Evolutionary conservation across 1,284 basidiomycete genomes (phyloP).

Genomic region (Malassezia vespertilionis): DNA sequence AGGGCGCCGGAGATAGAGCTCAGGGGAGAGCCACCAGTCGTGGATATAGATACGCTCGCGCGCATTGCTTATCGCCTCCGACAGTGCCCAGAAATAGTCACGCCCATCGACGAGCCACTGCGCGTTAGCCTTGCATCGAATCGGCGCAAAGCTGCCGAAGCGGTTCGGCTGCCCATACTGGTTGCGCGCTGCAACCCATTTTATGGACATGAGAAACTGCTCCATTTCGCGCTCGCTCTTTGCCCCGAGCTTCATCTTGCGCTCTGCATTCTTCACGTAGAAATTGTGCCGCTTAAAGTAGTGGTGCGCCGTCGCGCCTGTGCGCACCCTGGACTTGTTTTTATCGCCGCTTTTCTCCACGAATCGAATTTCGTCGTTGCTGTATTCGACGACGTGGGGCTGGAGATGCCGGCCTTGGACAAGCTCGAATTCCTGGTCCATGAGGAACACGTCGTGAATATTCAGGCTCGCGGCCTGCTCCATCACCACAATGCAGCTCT

Average conservation of each 20-base stretch:
- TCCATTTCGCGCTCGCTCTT: conserved; percentile 90
- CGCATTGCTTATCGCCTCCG: conserved; percentile 78
- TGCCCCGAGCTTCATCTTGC: conserved; percentile 74
- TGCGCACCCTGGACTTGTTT: background rate
- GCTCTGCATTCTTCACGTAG: conserved; percentile 82
- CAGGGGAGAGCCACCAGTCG: conserved; percentile 51
- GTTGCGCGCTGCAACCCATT: conserved; percentile 66
- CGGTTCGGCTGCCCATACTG: conserved; percentile 67
- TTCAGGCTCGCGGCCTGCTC: conserved; percentile 63
- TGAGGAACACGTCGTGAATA: conserved; percentile 84
- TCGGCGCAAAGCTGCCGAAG: conserved; percentile 77
- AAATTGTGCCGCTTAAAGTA: conserved; percentile 64
- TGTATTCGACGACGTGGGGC: conserved; percentile 2
- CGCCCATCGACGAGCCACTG: conserved; percentile 98
- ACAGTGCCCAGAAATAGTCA: conserved; percentile 58
- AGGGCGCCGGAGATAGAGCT: conserved; percentile 72
- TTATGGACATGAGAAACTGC: conserved; percentile 88
- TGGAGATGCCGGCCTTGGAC: conserved; percentile 6
- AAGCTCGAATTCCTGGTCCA: conserved; percentile 71
- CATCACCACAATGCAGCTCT: conserved; percentile 79
- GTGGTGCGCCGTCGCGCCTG: conserved; percentile 3
- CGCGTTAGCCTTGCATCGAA: conserved; percentile 79
- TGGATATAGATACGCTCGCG: conserved; percentile 57
- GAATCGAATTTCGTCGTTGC: background rate
- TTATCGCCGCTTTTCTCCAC: background rate